Conservation (phyloP, 176 grass and related monocot genomes). For the Puccinellia tenuiflora region DNA sequence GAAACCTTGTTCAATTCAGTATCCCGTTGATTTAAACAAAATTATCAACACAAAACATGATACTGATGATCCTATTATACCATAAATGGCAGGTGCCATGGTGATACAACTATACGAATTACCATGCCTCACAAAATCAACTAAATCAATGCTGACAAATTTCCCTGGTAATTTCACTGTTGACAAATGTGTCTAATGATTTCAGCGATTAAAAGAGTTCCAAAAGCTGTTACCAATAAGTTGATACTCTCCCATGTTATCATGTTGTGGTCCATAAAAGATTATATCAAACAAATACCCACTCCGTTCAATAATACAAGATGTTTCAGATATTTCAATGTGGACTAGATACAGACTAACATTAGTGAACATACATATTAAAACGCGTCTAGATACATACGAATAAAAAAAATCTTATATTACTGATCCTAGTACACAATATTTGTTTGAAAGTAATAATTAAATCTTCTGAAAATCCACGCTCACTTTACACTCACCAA, state of each 20-base stretch:
- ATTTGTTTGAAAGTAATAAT: conserved; percentile 1
- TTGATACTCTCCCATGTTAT: neutral
- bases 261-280: neutral
- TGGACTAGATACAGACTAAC: no score
- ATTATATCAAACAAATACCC: neutral
- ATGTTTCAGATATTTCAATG: no score
- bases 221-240: neutral
- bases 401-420: no score
- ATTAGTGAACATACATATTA: no score
- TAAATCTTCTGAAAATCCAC: neutral
- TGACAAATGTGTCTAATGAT: neutral
- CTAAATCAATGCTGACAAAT: neutral
- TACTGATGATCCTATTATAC: neutral
- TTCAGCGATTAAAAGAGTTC: neutral
- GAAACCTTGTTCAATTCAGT: neutral
- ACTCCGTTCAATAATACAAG: no score
- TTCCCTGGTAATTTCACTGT: no score
- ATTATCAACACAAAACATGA: neutral
- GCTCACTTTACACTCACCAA: neutral
- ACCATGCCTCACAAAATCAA: neutral
- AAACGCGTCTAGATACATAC: no score
- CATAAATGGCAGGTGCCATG: neutral
- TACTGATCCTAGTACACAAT: neutral
- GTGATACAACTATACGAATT: neutral
- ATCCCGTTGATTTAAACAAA: neutral